phyloP scores from a whole-genome alignment of 805 yeast genomes.

The Candida xyloterini region DNA sequence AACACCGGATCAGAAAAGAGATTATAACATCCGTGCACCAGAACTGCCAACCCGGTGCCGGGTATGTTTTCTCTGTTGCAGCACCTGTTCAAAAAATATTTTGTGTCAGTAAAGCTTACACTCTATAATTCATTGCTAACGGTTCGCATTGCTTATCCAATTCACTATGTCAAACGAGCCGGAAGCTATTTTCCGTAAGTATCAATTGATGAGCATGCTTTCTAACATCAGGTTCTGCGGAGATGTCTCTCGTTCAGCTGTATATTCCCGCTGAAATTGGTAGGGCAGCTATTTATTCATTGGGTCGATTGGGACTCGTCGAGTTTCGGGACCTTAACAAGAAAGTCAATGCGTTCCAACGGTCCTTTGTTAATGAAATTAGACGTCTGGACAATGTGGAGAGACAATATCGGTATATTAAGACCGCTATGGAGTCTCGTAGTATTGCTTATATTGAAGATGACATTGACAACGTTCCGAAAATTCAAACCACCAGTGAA shows the following conservation, averaged over 20 bases:
- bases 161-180: constrained; percentile 15
- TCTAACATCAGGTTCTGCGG: constrained; percentile 71
- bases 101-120: background rate
- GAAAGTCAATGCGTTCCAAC: constrained; percentile 81
- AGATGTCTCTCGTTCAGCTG: constrained; percentile 89
- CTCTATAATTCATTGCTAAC: constrained; percentile 1
- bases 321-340: constrained; percentile 90
- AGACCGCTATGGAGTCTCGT: constrained; percentile 45
- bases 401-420: constrained; percentile 69
- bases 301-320: constrained; percentile 81
- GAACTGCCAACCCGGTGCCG: background rate
- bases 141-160: constrained; percentile 4
- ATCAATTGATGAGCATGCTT: background rate
- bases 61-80: constrained; percentile 1
- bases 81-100: constrained; percentile 5
- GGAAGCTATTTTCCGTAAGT: constrained; percentile 34
- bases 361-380: constrained; percentile 86
- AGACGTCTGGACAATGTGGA: constrained; percentile 82
- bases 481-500: constrained; percentile 36
- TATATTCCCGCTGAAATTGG: constrained; percentile 89
- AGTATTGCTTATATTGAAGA: constrained; percentile 24
- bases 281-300: constrained; percentile 77
- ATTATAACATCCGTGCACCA: background rate
- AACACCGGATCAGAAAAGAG: background rate
- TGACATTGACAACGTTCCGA: constrained; percentile 22